These are phyloP conservation scores for Olyra latifolia DNA, from an alignment of 176 grass and related monocot species.

Conservation along the genomic window DNA sequence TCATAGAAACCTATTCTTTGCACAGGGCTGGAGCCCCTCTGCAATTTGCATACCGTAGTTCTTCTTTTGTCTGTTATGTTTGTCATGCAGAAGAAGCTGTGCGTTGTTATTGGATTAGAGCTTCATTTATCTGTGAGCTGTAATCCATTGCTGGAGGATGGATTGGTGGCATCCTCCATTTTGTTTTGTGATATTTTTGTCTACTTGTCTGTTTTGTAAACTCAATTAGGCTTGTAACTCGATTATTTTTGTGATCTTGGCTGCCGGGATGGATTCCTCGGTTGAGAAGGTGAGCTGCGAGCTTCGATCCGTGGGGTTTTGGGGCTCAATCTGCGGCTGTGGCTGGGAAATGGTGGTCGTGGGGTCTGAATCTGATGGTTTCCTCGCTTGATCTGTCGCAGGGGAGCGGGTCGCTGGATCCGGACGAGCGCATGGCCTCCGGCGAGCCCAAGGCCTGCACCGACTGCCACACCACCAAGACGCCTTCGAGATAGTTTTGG, in stretches of 20 bases:
- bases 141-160: constrained; percentile 25
- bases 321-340: not conserved
- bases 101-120: constrained; percentile 23
- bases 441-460: constrained; percentile 75
- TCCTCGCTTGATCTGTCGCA: not conserved
- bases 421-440: constrained; percentile 35
- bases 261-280: constrained; percentile 40
- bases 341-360: not conserved
- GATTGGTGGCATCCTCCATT: constrained; percentile 22
- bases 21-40: constrained; percentile 23
- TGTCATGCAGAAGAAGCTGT: constrained; percentile 28
- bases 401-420: constrained; percentile 49
- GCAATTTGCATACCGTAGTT: constrained; percentile 22
- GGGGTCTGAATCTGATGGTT: not conserved
- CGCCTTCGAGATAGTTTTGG: too few relatives aligned
- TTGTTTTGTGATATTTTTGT: constrained; percentile 3
- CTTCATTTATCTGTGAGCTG: not conserved
- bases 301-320: constrained; percentile 25
- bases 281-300: constrained; percentile 50
- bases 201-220: constrained; percentile 4
- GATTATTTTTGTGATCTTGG: constrained; percentile 27
- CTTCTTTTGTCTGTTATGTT: constrained; percentile 1
- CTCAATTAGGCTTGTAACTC: constrained; percentile 33
- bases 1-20: constrained; percentile 44
- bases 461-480: constrained; percentile 79